A percentile compares a stretch with the other conserved stretches of the same genome.
These are phyloP conservation scores for Naganishia vaughanmartiniae DNA, from an alignment of 768 basidiomycete genomes.

Conservation along the genomic window DNA sequence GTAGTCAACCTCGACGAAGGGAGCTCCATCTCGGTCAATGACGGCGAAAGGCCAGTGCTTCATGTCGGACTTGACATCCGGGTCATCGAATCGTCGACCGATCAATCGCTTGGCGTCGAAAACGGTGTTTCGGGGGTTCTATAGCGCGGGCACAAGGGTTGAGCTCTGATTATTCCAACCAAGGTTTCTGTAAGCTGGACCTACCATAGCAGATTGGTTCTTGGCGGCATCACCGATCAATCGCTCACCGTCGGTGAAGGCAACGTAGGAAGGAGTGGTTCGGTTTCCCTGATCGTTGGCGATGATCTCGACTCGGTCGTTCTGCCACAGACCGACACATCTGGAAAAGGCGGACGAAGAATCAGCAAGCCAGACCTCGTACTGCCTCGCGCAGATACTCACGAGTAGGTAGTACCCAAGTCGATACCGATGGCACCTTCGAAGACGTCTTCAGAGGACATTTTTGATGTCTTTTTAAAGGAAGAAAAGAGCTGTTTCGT, in stretches of 20 bases:
- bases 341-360: no score
- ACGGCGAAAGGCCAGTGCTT: constrained; percentile 97
- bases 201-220: constrained; percentile 91
- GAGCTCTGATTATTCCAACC: no score
- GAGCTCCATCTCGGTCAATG: constrained; percentile 93
- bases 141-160: background rate
- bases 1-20: constrained; percentile 90
- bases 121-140: constrained; percentile 94
- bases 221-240: constrained; percentile 86
- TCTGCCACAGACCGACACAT: constrained; percentile 54
- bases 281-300: constrained; percentile 78
- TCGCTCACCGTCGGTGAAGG: constrained; percentile 93
- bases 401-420: constrained; percentile 55
- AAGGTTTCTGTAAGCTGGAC: background rate
- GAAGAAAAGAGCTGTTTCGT: constrained; percentile 17
- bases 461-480: constrained; percentile 56
- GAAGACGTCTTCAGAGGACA: constrained; percentile 77
- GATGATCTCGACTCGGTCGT: constrained; percentile 55
- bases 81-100: constrained; percentile 86
- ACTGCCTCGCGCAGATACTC: no score
- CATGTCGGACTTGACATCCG: constrained; percentile 58
- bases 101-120: constrained; percentile 99
- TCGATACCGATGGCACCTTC: constrained; percentile 82
- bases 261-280: constrained; percentile 98
- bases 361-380: no score